Evolutionary conservation across 2,329 filamentous ascomycete species (phyloP), one percentile per base, ranked within the genome.

Genomic region (Diaporthe caulivora): DNA sequence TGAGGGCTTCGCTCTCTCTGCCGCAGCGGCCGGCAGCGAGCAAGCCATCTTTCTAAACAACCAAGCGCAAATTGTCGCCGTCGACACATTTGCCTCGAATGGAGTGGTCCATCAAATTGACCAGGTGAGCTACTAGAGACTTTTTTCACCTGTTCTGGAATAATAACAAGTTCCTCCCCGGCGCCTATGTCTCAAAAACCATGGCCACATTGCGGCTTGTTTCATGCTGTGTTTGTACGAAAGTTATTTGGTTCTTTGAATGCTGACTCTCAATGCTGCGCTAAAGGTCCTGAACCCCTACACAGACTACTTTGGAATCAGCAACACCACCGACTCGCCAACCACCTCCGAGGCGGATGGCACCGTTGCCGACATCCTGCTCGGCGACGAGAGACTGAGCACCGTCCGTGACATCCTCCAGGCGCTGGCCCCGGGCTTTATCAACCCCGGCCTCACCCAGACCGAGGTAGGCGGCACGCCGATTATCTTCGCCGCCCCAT

Each of bases 241-340:
- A n/a, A n/a, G n/a, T n/a, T n/a, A n/a, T n/a, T n/a, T n/a, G n/a
- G n/a, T n/a, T n/a, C n/a, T n/a, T n/a, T n/a, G n/a, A n/a, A n/a
- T n/a, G n/a, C n/a, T n/a, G n/a, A n/a, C n/a, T n/a, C n/a, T n/a
- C n/a, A n/a, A n/a, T n/a, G n/a, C n/a, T n/a, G n/a, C n/a, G n/a
- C n/a, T n/a, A n/a, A n/a, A n/a, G n/a, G 60, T 72, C 49, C 70
- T 72, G 5, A 72, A 72, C 37, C 70, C 70, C 7, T 72, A 51
- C 60, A 72, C 70, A 21, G 51, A 26, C 21, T 72, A 68, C 29
- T 72, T 72, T 15, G 70, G 70, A 9, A 55, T 72, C 10, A 72
- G 70, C 60, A 72, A 72, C n/a, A n/a, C 70, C 2, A 68, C 70
- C 51, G 26, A 15, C n/a, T 4, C 70, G 29, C 60, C 60, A 21